Percentiles rank a stretch among this genome's conserved stretches.
These are phyloP conservation scores for Aspergillus chevalieri DNA, from an alignment of 2,329 filamentous ascomycete species.

Conservation along the genomic window DNA sequence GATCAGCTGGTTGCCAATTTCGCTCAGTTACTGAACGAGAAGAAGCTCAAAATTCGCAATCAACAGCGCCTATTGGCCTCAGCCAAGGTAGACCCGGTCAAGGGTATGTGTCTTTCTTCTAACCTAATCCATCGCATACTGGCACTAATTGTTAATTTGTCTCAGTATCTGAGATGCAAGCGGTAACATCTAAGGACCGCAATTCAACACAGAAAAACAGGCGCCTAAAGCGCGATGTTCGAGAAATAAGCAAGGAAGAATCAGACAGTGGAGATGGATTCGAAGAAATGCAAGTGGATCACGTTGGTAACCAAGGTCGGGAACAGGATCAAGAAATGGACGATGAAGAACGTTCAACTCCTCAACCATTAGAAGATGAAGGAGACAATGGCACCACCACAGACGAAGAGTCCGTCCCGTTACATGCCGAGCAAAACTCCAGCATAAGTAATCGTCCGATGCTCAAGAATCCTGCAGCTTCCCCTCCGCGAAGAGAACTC, in stretches of 20 bases:
- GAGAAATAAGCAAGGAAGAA: conserved; percentile 14
- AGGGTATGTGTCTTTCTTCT: conserved; percentile 20
- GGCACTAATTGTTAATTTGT: neutral
- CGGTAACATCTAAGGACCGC: conserved; percentile 7
- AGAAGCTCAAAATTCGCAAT: conserved; percentile 60
- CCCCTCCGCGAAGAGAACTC: conserved; percentile 38
- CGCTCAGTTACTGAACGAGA: conserved; percentile 53
- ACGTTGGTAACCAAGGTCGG: conserved; percentile 6
- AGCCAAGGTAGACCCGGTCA: conserved; percentile 40
- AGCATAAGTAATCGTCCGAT: conserved; percentile 2
- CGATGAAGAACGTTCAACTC: conserved; percentile 21
- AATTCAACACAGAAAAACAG: conserved; percentile 12
- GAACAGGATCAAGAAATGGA: conserved; percentile 19
- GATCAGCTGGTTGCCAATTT: conserved; percentile 54
- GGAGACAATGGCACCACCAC: conserved; percentile 21
- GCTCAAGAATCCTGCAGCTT: conserved; percentile 12
- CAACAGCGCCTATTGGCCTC: conserved; percentile 52
- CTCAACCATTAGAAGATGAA: conserved; percentile 29
- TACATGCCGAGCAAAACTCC: neutral
- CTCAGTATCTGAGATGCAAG: conserved; percentile 24
- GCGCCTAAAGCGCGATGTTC: conserved; percentile 23
- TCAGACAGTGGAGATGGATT: conserved; percentile 30
- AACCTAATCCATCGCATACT: neutral
- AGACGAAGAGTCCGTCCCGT: conserved; percentile 19
- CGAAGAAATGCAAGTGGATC: conserved; percentile 33